These are phyloP conservation scores for Chlorella vulgaris DNA, from an alignment of 139 green algal genomes.

Conservation along the genomic window DNA sequence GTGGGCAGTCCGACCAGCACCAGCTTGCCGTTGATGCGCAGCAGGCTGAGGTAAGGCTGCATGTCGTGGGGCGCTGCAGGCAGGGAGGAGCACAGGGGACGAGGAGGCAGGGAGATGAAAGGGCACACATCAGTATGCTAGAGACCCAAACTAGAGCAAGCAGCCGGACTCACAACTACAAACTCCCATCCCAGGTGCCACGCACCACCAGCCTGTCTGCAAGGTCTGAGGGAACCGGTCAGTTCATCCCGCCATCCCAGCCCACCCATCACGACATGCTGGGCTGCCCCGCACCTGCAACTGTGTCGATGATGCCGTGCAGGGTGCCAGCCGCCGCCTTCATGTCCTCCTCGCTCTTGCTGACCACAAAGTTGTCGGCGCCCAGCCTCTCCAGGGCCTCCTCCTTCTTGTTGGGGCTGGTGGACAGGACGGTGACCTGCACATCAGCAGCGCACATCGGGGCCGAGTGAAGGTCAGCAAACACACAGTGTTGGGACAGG, in stretches of 20 bases:
- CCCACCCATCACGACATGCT: neutral
- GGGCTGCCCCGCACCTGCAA: slow-evolving; percentile 43
- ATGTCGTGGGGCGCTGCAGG: slow-evolving; percentile 61
- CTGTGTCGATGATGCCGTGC: slow-evolving; percentile 90
- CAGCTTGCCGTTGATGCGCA: slow-evolving; percentile 49
- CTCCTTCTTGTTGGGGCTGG: slow-evolving; percentile 65
- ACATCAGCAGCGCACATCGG: neutral
- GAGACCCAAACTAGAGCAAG: no score
- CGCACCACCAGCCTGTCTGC: no score
- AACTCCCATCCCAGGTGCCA: no score
- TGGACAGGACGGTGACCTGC: slow-evolving; percentile 79
- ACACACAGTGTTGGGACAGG: no score
- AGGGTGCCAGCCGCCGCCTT: slow-evolving; percentile 50
- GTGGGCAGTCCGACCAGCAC: slow-evolving; percentile 56
- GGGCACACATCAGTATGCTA: neutral
- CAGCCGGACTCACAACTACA: no score
- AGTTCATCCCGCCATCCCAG: no score
- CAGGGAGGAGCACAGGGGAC: neutral
- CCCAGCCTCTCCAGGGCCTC: slow-evolving; percentile 70
- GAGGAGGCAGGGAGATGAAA: neutral
- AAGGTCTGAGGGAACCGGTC: no score
- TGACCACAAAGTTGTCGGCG: slow-evolving; percentile 64
- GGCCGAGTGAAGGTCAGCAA: neutral
- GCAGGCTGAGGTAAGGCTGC: slow-evolving; percentile 40
- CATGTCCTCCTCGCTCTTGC: slow-evolving; percentile 50